Base-by-base conservation (phyloP, 1,284 basidiomycete species). In the Boletus mariae region DNA sequence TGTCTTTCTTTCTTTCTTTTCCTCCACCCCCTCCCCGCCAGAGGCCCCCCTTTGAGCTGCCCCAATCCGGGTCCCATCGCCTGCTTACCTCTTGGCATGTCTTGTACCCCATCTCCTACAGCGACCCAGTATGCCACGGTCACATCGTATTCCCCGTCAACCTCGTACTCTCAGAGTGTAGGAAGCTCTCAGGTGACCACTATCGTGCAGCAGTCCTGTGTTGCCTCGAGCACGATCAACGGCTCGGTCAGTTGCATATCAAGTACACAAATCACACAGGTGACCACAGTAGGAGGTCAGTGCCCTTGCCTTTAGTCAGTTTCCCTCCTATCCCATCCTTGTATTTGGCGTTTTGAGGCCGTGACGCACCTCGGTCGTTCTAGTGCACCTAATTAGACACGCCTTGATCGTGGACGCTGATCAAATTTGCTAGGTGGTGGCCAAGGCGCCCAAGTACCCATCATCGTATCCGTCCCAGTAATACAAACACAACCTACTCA, bases 281-380 rank as follows among this genome's bases (percentile, higher is more conserved):
- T 67, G 17, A 67, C 60, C 46, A 71, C 72, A 5, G 53, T 73
- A 12, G 69, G 75, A 12, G 69, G 76, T 73, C 51, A 57, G 73
- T 58, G 17, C 28, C 20, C 5, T 32, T 10, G 20, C 20, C 20
- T 20, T 20, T 20, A 26, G 25, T 32, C 11, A 31, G 47, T 34
- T 12, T 28, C 23, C 15, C 26, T 26, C 29, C n/a, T 45, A 15
- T 44, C 17, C 12, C 20, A 12, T 23, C 43, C 45, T 15, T 23
- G 41, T 12, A 12, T 12, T 26, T 15, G 47, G 42, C 46, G 42
- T 47, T 11, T 17, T 25, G 45, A 51, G 52, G n/a, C 53, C 52
- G 46, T n/a, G 54, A 45, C 32, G 44, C 49, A 37, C n/a, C 45
- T 44, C 37, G 32, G 49, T 29, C 34, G 29, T 40, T 47, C 40